These are phyloP conservation scores for Tilletia walkeri DNA, from an alignment of 1,284 basidiomycete species.

Conservation along the genomic window DNA sequence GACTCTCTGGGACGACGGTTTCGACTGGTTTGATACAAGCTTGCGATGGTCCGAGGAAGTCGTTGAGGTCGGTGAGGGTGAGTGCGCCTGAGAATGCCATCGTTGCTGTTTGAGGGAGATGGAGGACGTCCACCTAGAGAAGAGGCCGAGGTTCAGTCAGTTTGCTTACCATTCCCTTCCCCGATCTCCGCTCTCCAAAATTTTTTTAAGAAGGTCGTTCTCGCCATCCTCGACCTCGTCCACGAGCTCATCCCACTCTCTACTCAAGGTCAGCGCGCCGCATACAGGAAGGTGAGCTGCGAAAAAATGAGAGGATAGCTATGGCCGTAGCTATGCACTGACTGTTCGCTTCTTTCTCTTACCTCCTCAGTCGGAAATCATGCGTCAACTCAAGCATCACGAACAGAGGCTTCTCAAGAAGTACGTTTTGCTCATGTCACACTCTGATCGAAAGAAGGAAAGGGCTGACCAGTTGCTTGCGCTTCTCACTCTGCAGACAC, in stretches of 20 bases:
- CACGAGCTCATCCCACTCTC: too few relatives aligned
- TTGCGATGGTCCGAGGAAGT: constrained; percentile 95
- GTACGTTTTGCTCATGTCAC: constrained; percentile 28
- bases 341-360: neutral
- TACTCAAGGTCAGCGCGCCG: too few relatives aligned
- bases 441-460: neutral
- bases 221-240: neutral
- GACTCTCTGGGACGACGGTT: constrained; percentile 54
- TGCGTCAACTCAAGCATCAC: constrained; percentile 54
- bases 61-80: constrained; percentile 90
- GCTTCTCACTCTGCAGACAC: constrained; percentile 31
- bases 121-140: neutral
- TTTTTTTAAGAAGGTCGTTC: neutral
- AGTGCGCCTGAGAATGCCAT: constrained; percentile 91
- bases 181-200: neutral
- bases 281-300: too few relatives aligned
- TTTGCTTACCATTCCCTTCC: neutral
- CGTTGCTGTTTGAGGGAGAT: constrained; percentile 15
- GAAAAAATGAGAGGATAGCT: too few relatives aligned
- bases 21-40: constrained; percentile 93
- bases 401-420: constrained; percentile 56
- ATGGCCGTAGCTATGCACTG: neutral
- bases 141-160: neutral
- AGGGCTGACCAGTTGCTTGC: neutral
- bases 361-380: constrained; percentile 19